phyloP scores from a whole-genome alignment of 139 green algal genomes.

The Edaphochlamys debaryana region DNA sequence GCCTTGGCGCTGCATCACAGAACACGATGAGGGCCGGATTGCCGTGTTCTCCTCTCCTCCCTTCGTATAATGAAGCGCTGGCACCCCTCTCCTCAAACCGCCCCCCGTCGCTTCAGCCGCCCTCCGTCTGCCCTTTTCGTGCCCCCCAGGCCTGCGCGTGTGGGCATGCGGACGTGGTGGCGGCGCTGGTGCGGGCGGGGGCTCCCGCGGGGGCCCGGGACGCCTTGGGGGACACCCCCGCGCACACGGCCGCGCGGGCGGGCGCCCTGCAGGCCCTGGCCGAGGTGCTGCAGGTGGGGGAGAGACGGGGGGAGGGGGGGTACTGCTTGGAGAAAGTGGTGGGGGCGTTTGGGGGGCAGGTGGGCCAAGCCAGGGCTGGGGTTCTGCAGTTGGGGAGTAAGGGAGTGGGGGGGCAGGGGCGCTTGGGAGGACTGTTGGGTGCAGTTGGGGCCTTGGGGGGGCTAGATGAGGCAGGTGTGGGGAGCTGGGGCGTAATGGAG shows the following conservation, averaged over 20 bases:
- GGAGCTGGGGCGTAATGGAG: too few relatives aligned
- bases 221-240: not conserved
- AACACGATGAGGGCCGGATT: too few relatives aligned
- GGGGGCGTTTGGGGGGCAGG: not conserved
- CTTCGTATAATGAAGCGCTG: not conserved
- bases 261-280: conserved; percentile 17
- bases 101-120: too few relatives aligned
- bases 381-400: too few relatives aligned
- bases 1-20: too few relatives aligned
- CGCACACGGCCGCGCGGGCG: conserved; percentile 1
- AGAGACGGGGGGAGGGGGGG: not conserved
- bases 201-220: not conserved
- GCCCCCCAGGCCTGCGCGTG: conserved; percentile 11
- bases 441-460: too few relatives aligned
- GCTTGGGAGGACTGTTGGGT: too few relatives aligned
- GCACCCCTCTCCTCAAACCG: not conserved
- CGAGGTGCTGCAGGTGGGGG: not conserved
- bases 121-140: not conserved
- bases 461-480: too few relatives aligned
- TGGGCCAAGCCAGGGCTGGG: not conserved
- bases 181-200: conserved; percentile 5
- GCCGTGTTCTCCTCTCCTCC: not conserved
- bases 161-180: not conserved
- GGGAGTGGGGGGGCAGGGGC: too few relatives aligned
- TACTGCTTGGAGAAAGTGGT: not conserved